phyloP scores from a whole-genome alignment of 2,329 filamentous ascomycete genomes.

The Coniochaeta pulveracea region DNA sequence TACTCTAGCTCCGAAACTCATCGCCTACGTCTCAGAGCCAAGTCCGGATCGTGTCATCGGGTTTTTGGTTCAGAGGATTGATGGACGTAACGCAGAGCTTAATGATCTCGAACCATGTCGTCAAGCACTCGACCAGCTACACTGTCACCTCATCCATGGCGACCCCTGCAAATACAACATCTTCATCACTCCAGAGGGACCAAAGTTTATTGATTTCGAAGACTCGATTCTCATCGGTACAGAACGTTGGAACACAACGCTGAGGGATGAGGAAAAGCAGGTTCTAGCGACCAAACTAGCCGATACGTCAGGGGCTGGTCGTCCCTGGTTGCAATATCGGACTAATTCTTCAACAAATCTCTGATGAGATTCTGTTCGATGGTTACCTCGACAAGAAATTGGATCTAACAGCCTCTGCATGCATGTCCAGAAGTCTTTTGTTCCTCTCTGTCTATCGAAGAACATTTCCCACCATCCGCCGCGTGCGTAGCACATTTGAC shows the following conservation, averaged over 20 bases:
- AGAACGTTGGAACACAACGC: not conserved
- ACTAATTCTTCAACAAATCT: no score
- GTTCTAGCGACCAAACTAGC: not conserved
- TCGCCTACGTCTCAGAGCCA: not conserved
- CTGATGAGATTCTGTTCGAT: no score
- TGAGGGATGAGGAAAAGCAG: not conserved
- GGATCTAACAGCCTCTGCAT: no score
- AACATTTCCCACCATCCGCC: no score
- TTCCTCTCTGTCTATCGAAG: no score
- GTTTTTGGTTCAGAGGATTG: not conserved
- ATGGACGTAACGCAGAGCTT: not conserved
- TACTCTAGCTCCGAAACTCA: not conserved
- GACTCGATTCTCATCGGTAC: not conserved
- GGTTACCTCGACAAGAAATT: no score
- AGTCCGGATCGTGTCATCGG: not conserved
- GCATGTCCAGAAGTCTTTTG: no score
- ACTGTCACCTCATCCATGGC: not conserved
- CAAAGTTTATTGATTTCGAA: not conserved
- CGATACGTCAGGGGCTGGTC: not conserved
- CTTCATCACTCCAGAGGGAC: not conserved
- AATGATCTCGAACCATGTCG: not conserved
- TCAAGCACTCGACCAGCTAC: not conserved
- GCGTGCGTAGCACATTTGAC: not conserved
- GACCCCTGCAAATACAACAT: not conserved
- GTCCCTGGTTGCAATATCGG: not conserved